phyloP scores from a whole-genome alignment of 805 yeast genomes.

The Metschnikowia dekortorum region DNA sequence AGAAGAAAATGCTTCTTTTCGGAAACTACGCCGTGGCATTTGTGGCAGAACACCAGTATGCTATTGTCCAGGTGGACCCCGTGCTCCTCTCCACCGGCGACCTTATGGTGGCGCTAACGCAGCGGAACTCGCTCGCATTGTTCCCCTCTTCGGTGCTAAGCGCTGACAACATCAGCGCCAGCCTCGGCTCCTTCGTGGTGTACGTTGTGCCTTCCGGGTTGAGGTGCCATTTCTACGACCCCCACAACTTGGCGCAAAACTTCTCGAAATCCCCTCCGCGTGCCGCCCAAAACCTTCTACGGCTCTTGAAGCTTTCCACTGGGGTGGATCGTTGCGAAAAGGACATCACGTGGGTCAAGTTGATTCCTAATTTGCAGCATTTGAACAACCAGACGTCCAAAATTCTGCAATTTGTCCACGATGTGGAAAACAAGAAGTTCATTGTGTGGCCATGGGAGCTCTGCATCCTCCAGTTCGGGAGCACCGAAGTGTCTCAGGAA shows the following conservation, averaged over 20 bases:
- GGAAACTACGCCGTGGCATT: conserved; percentile 30
- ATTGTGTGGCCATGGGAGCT: conserved; percentile 71
- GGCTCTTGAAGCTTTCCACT: conserved; percentile 32
- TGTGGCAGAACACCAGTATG: conserved; percentile 12
- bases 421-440: conserved; percentile 49
- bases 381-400: conserved; percentile 64
- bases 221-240: conserved; percentile 39
- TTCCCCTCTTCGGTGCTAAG: conserved; percentile 23
- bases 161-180: conserved; percentile 10
- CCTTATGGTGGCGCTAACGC: conserved; percentile 27
- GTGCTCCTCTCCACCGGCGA: conserved; percentile 37
- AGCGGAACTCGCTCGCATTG: conserved; percentile 22
- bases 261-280: conserved; percentile 25
- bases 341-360: conserved; percentile 54
- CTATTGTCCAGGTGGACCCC: conserved; percentile 34
- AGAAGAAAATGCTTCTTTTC: conserved; percentile 26
- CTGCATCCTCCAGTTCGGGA: conserved; percentile 54
- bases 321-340: conserved; percentile 21
- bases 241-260: conserved; percentile 18
- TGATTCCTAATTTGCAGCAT: conserved; percentile 65
- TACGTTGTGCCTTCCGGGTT: conserved; percentile 41
- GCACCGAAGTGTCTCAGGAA: conserved; percentile 4
- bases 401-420: conserved; percentile 52
- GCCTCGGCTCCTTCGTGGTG: conserved; percentile 25
- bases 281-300: conserved; percentile 24